These are phyloP conservation scores for Backusella australiensis DNA, from an alignment of 192 early-diverging fungal species.

Conservation along the genomic window DNA sequence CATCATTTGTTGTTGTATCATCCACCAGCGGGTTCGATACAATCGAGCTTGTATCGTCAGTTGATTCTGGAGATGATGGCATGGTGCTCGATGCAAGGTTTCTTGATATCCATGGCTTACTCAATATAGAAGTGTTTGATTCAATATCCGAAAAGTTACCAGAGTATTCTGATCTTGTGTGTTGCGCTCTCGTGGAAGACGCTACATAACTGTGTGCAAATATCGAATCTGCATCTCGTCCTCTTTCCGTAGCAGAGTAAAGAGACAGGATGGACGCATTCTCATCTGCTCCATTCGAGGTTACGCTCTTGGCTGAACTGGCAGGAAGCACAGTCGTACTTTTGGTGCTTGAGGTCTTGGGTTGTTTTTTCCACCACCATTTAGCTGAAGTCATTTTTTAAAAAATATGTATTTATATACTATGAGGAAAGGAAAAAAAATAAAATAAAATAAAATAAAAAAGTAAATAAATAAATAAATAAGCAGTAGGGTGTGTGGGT, in stretches of 20 bases:
- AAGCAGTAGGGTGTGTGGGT: neutral
- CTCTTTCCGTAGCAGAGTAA: neutral
- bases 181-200: neutral
- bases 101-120: constrained; percentile 16
- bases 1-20: neutral
- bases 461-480: neutral
- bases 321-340: neutral
- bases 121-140: constrained; percentile 11
- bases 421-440: neutral
- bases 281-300: constrained; percentile 9
- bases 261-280: constrained; percentile 7
- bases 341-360: neutral
- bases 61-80: neutral
- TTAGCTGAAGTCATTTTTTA: neutral
- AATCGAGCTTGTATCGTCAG: neutral
- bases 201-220: neutral
- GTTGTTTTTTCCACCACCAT: constrained; percentile 20
- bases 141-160: constrained; percentile 17
- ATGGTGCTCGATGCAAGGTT: neutral
- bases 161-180: constrained; percentile 13
- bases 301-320: neutral
- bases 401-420: neutral
- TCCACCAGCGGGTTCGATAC: neutral
- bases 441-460: neutral
- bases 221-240: neutral